Percentiles rank a stretch among this genome's conserved stretches.
Evolutionary conservation across 2,329 filamentous ascomycete species (phyloP).

Genomic region (Torrubiella hemipterigena): DNA sequence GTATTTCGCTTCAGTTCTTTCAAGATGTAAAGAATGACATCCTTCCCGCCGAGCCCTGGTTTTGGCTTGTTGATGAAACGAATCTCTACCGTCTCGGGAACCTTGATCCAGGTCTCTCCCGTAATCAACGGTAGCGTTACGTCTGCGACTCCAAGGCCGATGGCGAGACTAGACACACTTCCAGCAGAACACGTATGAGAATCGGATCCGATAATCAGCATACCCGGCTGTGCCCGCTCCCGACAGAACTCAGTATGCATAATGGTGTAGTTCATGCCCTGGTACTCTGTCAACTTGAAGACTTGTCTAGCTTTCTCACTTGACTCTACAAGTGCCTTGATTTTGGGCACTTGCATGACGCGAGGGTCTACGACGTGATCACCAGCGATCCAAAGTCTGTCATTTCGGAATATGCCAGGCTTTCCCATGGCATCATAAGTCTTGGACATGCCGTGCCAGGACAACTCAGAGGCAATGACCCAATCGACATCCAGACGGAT

Average conservation of each 20-base stretch:
- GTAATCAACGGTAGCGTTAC: constrained; percentile 30
- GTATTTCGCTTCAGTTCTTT: constrained; percentile 31
- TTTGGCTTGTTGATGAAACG: constrained; percentile 22
- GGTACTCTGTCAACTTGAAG: constrained; percentile 29
- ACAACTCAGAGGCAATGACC: constrained; percentile 30
- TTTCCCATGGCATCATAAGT: constrained; percentile 25
- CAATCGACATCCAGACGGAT: constrained; percentile 31
- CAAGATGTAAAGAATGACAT: constrained; percentile 31
- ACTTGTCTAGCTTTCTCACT: constrained; percentile 22
- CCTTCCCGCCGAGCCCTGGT: constrained; percentile 29
- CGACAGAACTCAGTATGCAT: constrained; percentile 34
- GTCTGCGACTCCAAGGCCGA: constrained; percentile 33
- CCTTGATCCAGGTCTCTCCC: constrained; percentile 33
- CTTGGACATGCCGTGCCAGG: constrained; percentile 28
- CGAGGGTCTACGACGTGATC: constrained; percentile 36
- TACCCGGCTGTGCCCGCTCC: constrained; percentile 29
- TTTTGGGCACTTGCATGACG: constrained; percentile 19
- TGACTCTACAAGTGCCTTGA: constrained; percentile 22
- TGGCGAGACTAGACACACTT: constrained; percentile 24
- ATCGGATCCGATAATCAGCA: constrained; percentile 29
- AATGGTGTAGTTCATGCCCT: constrained; percentile 20
- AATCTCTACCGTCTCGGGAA: constrained; percentile 29
- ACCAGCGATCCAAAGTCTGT: constrained; percentile 35
- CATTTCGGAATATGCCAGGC: constrained; percentile 34
- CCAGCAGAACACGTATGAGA: constrained; percentile 34